These are phyloP conservation scores for Lobosporangium transversale DNA, from an alignment of 192 early-diverging fungal species.

Conservation along the genomic window DNA sequence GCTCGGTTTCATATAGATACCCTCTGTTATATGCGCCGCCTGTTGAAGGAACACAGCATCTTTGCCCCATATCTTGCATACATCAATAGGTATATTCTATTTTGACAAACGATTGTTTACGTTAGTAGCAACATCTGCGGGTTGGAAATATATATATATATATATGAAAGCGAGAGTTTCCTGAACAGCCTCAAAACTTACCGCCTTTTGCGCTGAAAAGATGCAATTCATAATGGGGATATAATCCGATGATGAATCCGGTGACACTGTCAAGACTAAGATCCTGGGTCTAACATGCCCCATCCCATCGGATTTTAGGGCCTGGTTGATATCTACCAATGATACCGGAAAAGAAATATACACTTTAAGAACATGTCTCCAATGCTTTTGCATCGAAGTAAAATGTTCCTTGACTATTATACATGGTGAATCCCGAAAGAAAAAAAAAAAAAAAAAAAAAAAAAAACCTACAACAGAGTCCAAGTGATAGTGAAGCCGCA, in stretches of 20 bases:
- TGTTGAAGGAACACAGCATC: constrained; percentile 94
- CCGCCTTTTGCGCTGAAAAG: constrained; percentile 93
- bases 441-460: too few relatives aligned
- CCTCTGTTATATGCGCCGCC: constrained; percentile 88
- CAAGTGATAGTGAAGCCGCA: constrained; percentile 69
- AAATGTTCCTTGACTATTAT: too few relatives aligned
- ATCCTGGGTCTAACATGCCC: constrained; percentile 79
- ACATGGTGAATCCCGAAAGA: constrained; percentile 19
- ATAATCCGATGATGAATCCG: constrained; percentile 89
- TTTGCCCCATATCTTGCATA: constrained; percentile 81
- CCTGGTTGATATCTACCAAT: constrained; percentile 72
- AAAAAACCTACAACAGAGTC: constrained; percentile 69
- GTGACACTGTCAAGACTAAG: constrained; percentile 85
- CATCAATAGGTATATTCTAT: constrained; percentile 89
- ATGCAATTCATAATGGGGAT: constrained; percentile 98
- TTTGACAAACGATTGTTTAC: not conserved
- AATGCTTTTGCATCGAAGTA: too few relatives aligned
- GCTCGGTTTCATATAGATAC: constrained; percentile 81
- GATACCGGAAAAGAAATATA: too few relatives aligned
- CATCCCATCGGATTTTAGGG: constrained; percentile 64
- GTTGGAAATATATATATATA: too few relatives aligned
- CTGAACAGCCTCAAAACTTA: constrained; percentile 38
- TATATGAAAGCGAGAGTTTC: not conserved
- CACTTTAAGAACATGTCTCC: too few relatives aligned
- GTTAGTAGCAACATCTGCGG: not conserved